These are phyloP conservation scores for Pseudocercospora cruenta DNA, from an alignment of 2,329 filamentous ascomycete species.

Conservation along the genomic window DNA sequence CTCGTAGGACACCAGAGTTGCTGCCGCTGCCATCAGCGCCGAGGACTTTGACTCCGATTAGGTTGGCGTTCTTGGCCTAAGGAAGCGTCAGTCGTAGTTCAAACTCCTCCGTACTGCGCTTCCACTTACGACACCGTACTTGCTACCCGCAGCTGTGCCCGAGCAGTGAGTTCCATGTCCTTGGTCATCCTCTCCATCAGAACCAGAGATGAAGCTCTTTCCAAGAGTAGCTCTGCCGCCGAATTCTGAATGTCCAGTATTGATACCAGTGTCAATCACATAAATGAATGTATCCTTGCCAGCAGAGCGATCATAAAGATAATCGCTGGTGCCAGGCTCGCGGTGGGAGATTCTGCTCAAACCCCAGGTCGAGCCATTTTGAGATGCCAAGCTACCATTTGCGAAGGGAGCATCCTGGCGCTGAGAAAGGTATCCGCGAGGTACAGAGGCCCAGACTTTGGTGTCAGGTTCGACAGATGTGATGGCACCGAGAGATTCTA, in stretches of 20 bases:
- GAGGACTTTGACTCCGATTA: conserved; percentile 56
- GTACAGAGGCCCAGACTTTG: conserved; percentile 39
- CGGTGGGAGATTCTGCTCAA: conserved; percentile 28
- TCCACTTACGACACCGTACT: conserved; percentile 59
- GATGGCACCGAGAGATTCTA: conserved; percentile 37
- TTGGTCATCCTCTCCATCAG: conserved; percentile 52
- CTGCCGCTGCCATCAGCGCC: conserved; percentile 49
- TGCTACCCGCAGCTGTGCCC: conserved; percentile 72
- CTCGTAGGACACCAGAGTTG: conserved; percentile 50
- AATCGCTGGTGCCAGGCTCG: conserved; percentile 30
- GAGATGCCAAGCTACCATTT: conserved; percentile 15
- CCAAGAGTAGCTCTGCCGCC: conserved; percentile 38
- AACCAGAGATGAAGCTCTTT: conserved; percentile 35
- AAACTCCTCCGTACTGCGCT: neutral
- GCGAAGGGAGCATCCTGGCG: neutral
- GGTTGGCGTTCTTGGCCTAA: conserved; percentile 46
- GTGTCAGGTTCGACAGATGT: conserved; percentile 47
- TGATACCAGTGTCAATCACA: conserved; percentile 33
- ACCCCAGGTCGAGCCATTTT: conserved; percentile 29
- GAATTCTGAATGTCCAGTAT: conserved; percentile 39
- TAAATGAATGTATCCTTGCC: conserved; percentile 33
- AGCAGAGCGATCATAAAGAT: conserved; percentile 24
- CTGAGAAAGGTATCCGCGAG: conserved; percentile 7
- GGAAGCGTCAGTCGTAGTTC: neutral
- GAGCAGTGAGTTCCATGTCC: conserved; percentile 77